These are phyloP conservation scores for Metschnikowia koreensis DNA, from an alignment of 805 yeast genomes.

Conservation along the genomic window DNA sequence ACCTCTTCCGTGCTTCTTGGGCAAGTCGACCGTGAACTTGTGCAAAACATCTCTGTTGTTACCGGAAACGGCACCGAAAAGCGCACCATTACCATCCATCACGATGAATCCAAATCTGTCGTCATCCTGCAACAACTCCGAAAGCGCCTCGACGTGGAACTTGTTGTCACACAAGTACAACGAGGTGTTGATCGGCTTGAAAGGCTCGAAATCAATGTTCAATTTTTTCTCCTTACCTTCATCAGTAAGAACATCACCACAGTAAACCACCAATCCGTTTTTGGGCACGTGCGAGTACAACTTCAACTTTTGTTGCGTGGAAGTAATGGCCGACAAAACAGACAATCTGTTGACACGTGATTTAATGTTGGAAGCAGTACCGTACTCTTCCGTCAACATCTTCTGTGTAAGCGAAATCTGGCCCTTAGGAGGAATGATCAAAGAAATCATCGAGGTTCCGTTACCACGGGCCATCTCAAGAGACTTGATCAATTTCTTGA, in stretches of 20 bases:
- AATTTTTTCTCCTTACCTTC: slow-evolving; percentile 98
- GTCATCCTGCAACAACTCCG: slow-evolving; percentile 91
- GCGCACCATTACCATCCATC: slow-evolving; percentile 99
- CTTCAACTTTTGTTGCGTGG: slow-evolving; percentile 95
- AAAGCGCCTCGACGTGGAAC: slow-evolving; percentile 95
- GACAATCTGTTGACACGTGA: slow-evolving; percentile 96
- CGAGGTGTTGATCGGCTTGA: slow-evolving; percentile 98
- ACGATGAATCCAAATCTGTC: slow-evolving; percentile 96
- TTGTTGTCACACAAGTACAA: slow-evolving; percentile 93
- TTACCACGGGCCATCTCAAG: slow-evolving; percentile 94
- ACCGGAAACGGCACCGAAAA: slow-evolving; percentile 94
- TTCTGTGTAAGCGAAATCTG: slow-evolving; percentile 86
- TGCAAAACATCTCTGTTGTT: slow-evolving; percentile 95
- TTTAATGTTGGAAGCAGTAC: slow-evolving; percentile 97
- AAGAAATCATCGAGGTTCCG: slow-evolving; percentile 98
- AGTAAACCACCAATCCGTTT: slow-evolving; percentile 92
- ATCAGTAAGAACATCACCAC: slow-evolving; percentile 97
- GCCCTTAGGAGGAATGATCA: slow-evolving; percentile 92
- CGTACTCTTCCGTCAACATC: slow-evolving; percentile 96
- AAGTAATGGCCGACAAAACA: slow-evolving; percentile 93
- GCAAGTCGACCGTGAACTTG: slow-evolving; percentile 93
- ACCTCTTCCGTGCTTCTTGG: slow-evolving; percentile 99
- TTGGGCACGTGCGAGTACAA: slow-evolving; percentile 86
- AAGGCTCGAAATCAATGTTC: slow-evolving; percentile 97
- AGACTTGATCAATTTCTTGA: slow-evolving; percentile 86